Conservation (phyloP, 495 filamentous ascomycete genomes). For the Trichoderma erinaceum region DNA sequence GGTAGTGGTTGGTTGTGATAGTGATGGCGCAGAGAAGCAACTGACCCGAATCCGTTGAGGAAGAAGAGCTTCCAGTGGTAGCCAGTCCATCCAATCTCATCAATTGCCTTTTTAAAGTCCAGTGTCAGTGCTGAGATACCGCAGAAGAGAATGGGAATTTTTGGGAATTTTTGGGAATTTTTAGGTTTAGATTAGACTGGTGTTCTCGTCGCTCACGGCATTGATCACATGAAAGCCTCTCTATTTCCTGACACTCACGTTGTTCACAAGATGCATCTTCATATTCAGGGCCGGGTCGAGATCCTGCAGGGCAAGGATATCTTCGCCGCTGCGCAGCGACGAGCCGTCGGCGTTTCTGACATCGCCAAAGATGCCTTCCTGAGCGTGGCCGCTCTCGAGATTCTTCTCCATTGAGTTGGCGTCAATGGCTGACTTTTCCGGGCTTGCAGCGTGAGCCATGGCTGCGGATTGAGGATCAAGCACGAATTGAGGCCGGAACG, state of each 20-base stretch:
- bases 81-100: slow-evolving; percentile 60
- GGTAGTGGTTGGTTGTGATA: background rate
- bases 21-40: background rate
- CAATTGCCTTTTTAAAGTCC: slow-evolving; percentile 48
- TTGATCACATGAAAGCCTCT: slow-evolving; percentile 7
- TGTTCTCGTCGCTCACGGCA: slow-evolving; percentile 1
- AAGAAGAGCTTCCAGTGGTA: slow-evolving; percentile 60
- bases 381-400: background rate
- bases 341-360: slow-evolving; percentile 16
- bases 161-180: background rate
- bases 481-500: background rate
- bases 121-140: slow-evolving; percentile 14
- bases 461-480: background rate
- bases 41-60: slow-evolving; percentile 60
- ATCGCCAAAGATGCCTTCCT: background rate
- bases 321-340: slow-evolving; percentile 32
- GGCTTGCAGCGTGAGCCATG: background rate
- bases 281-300: slow-evolving; percentile 58
- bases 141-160: background rate
- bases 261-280: slow-evolving; percentile 66
- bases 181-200: background rate
- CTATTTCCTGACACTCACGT: slow-evolving; percentile 39
- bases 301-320: slow-evolving; percentile 45
- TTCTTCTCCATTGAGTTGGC: background rate
- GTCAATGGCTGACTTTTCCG: slow-evolving; percentile 9